Percentiles rank a stretch among this genome's conserved stretches.
These are phyloP conservation scores for Barnettozyma sp. DNA, from an alignment of 805 yeast genomes.

Conservation along the genomic window DNA sequence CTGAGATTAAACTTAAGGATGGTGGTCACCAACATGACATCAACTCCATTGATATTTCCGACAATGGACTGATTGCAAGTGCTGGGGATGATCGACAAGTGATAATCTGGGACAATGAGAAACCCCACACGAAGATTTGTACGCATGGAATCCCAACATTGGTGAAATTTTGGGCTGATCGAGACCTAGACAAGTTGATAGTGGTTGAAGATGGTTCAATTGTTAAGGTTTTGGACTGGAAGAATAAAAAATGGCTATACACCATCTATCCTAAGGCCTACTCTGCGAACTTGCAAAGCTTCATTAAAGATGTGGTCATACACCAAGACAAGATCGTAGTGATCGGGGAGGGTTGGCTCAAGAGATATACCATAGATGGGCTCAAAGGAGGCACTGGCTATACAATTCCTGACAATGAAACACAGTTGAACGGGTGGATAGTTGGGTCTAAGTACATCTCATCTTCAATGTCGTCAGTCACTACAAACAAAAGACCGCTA, in stretches of 20 bases:
- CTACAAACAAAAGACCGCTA: conserved; percentile 8
- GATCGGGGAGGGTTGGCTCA: conserved; percentile 31
- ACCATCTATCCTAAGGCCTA: conserved; percentile 28
- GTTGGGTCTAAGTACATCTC: conserved; percentile 15
- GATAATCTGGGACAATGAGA: conserved; percentile 25
- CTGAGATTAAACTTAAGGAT: conserved; percentile 6
- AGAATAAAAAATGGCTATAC: conserved; percentile 24
- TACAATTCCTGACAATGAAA: conserved; percentile 20
- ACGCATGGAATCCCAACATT: conserved; percentile 21
- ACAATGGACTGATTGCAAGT: conserved; percentile 25
- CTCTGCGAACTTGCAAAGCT: conserved; percentile 10
- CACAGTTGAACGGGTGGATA: conserved; percentile 21
- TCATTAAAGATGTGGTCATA: conserved; percentile 20
- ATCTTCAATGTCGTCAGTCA: conserved; percentile 5
- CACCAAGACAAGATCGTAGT: conserved; percentile 24
- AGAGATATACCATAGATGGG: conserved; percentile 21
- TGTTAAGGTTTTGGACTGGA: conserved; percentile 31
- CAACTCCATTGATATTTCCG: conserved; percentile 27
- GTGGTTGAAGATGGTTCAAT: conserved; percentile 29
- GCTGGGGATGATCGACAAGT: conserved; percentile 28
- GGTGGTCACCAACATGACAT: conserved; percentile 22
- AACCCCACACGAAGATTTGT: conserved; percentile 7
- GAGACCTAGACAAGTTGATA: conserved; percentile 27
- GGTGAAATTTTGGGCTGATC: conserved; percentile 29
- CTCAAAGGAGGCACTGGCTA: conserved; percentile 31